Conservation (phyloP, 2,329 filamentous ascomycete species). For the Zasmidium citrigriseum region DNA sequence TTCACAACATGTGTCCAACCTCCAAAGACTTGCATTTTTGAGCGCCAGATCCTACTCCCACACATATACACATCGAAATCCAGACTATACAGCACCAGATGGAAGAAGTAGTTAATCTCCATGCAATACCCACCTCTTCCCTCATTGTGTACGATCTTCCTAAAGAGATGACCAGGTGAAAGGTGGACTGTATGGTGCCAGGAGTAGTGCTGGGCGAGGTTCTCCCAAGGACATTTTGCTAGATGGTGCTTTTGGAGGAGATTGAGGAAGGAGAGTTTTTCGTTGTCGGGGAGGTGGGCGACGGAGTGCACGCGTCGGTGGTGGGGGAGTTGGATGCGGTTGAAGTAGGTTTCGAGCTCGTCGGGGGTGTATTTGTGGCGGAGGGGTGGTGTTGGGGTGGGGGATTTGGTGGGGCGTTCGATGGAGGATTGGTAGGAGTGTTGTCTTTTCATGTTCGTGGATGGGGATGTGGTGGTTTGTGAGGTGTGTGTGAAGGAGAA, state of each 20-base stretch:
- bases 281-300: constrained; percentile 14
- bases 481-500: too few relatives aligned
- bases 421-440: neutral
- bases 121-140: constrained; percentile 60
- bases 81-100: constrained; percentile 52
- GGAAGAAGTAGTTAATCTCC: constrained; percentile 59
- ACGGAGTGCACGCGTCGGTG: constrained; percentile 21
- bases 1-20: constrained; percentile 47
- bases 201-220: constrained; percentile 33
- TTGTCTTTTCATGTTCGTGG: too few relatives aligned
- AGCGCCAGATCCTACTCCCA: constrained; percentile 40
- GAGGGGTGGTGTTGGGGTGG: constrained; percentile 6
- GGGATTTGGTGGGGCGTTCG: neutral
- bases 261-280: constrained; percentile 26
- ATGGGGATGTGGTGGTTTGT: too few relatives aligned
- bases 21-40: constrained; percentile 12
- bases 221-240: constrained; percentile 57
- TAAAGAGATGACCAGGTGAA: constrained; percentile 51
- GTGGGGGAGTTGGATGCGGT: constrained; percentile 29
- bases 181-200: constrained; percentile 50
- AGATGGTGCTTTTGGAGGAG: constrained; percentile 43
- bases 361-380: constrained; percentile 16
- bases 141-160: constrained; percentile 51
- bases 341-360: constrained; percentile 29
- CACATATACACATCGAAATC: constrained; percentile 49